These are phyloP conservation scores for Angomonas ambiguus DNA, from an alignment of 208 protist genomes.

Conservation along the genomic window DNA sequence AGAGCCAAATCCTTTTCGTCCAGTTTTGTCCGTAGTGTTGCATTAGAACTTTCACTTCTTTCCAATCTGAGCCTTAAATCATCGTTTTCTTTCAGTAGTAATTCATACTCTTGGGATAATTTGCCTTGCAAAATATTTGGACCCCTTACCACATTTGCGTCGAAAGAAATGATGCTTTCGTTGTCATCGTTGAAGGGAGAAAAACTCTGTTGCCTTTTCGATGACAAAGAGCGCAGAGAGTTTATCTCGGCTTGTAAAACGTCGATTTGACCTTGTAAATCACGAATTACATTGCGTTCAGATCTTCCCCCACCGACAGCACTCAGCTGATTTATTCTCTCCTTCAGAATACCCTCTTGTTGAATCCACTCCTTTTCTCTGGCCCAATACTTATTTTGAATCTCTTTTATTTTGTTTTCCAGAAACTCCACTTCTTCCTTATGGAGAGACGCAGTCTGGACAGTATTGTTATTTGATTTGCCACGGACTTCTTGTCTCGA, in stretches of 20 bases:
- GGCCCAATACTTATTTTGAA: constrained; percentile 42
- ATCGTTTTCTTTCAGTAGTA: neutral
- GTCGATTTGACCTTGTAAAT: constrained; percentile 58
- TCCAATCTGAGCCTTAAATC: neutral
- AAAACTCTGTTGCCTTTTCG: neutral
- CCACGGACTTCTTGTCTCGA: neutral
- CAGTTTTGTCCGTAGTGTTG: neutral
- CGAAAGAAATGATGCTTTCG: constrained; percentile 1
- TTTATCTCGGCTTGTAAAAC: constrained; percentile 39
- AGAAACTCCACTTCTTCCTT: constrained; percentile 68
- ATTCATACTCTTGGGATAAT: neutral
- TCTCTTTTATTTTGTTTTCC: constrained; percentile 55
- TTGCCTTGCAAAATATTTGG: neutral
- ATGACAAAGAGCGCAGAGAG: neutral
- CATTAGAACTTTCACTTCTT: neutral
- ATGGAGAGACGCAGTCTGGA: constrained; percentile 36
- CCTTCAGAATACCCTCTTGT: constrained; percentile 30
- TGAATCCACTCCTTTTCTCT: constrained; percentile 67
- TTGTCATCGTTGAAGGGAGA: constrained; percentile 15
- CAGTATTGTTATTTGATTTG: neutral
- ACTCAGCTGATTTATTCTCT: constrained; percentile 24
- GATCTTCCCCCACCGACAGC: constrained; percentile 21
- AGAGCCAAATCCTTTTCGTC: constrained; percentile 8
- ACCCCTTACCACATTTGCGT: neutral
- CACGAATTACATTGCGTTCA: constrained; percentile 50